Conservation (phyloP, 208 protist genomes). For the Trichomonas tenax region DNA sequence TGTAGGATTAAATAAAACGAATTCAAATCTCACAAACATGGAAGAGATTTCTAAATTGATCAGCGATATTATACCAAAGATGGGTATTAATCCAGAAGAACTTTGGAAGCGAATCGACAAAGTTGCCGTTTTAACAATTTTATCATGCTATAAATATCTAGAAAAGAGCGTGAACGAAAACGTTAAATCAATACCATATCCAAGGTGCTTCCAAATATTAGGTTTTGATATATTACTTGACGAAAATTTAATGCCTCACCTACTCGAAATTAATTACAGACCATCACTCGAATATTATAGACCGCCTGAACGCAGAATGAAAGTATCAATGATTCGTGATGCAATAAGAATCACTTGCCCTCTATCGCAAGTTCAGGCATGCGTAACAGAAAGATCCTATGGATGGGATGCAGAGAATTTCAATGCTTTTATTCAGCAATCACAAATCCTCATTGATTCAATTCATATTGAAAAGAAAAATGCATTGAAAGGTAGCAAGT, state of each 20-base stretch:
- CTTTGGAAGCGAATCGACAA: background rate
- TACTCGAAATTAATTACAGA: constrained; percentile 85
- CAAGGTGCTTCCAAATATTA: constrained; percentile 72
- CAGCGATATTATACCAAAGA: background rate
- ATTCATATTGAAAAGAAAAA: background rate
- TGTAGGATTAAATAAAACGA: background rate
- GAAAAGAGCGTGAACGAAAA: background rate
- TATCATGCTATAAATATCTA: background rate
- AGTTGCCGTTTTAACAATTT: background rate
- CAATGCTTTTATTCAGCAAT: background rate
- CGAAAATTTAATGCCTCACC: constrained; percentile 64
- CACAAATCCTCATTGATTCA: background rate
- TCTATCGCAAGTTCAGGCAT: background rate
- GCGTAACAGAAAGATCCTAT: background rate
- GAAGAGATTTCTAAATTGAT: no score
- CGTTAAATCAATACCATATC: background rate
- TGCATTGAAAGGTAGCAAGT: background rate
- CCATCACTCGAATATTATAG: constrained; percentile 56
- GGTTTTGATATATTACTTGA: constrained; percentile 84
- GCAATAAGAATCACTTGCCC: background rate
- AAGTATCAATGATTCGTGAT: background rate
- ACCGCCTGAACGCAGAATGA: background rate
- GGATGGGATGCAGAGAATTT: background rate
- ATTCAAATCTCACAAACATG: background rate
- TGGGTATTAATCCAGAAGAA: background rate